Evolutionary conservation across 768 basidiomycete species (phyloP), one percentile per base, ranked within the genome.

Genomic region (Antrodiella citrinella): DNA sequence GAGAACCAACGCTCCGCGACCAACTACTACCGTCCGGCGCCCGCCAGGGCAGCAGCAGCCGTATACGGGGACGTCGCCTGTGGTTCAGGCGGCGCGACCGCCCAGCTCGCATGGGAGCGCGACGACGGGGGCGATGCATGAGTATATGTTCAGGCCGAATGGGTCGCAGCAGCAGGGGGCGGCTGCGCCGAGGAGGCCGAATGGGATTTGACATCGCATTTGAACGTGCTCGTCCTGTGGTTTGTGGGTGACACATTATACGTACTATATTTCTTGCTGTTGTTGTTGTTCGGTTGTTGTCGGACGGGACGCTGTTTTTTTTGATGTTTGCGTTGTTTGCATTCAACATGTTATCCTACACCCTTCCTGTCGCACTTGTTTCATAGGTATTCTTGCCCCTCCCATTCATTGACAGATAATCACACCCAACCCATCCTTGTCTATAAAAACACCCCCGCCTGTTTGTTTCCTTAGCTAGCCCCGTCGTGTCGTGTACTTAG

Each of bases 41-140:
- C n/a, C n/a, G n/a, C n/a, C n/a, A n/a, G n/a, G n/a, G n/a, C n/a
- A n/a, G n/a, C n/a, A n/a, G n/a, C n/a, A n/a, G n/a, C n/a, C n/a
- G n/a, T n/a, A n/a, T n/a, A n/a, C n/a, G n/a, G n/a, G n/a, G n/a
- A n/a, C n/a, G n/a, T n/a, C n/a, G n/a, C n/a, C n/a, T n/a, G n/a
- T n/a, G n/a, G n/a, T n/a, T n/a, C n/a, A n/a, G n/a, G n/a, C n/a
- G n/a, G n/a, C n/a, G 13, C 39, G 55, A 4, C 58, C 55, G 15
- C 38, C 58, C 2, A 54, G 56, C 1, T 59, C 58, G 15, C 56
- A 57, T 26, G 51, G 55, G 4, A 40, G 50, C 12, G 26, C 47
- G 4, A 15, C 53, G 18, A 35, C 30, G 30, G 30, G 30, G 30
- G 15, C 30, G 30, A 35, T 7, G 7, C 30, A 35, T 35, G 30